Percentiles rank a stretch among this genome's conserved stretches.
Evolutionary conservation across 495 filamentous ascomycete genomes (phyloP).

Genomic region (Neurospora sp.): DNA sequence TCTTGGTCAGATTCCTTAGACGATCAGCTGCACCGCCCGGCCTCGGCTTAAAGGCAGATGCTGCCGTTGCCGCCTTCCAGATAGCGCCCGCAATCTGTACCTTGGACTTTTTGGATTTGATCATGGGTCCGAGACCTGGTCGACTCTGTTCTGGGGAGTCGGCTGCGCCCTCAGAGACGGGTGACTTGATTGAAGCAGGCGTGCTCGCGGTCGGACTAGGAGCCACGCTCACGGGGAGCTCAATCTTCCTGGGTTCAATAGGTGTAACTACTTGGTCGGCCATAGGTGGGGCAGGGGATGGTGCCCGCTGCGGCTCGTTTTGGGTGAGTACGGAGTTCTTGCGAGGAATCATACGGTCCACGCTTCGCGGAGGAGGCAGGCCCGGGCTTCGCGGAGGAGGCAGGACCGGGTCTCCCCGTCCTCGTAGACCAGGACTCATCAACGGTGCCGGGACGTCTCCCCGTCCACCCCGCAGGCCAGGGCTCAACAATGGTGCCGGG

Average conservation of each 20-base stretch:
- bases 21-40: slow-evolving; percentile 73
- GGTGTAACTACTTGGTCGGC: slow-evolving; percentile 6
- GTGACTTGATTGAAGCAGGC: slow-evolving; percentile 11
- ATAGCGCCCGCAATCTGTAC: slow-evolving; percentile 68
- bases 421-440: slow-evolving; percentile 36
- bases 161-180: slow-evolving; percentile 12
- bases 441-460: slow-evolving; percentile 38
- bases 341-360: slow-evolving; percentile 30
- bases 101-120: slow-evolving; percentile 59
- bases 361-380: slow-evolving; percentile 31
- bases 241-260: slow-evolving; percentile 13
- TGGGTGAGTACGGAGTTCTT: slow-evolving; percentile 23
- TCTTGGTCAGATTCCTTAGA: slow-evolving; percentile 45
- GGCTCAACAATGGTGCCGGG: slow-evolving; percentile 21
- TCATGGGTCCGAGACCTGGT: slow-evolving; percentile 83
- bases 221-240: not conserved
- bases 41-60: slow-evolving; percentile 70
- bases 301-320: slow-evolving; percentile 3
- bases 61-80: slow-evolving; percentile 74
- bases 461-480: too few species aligned
- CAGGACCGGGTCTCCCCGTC: slow-evolving; percentile 24
- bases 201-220: slow-evolving; percentile 15
- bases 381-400: slow-evolving; percentile 9
- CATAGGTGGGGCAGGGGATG: slow-evolving; percentile 1
- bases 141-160: slow-evolving; percentile 39